These are phyloP conservation scores for Melanogaster broomeanus DNA, from an alignment of 768 basidiomycete species.

Conservation along the genomic window DNA sequence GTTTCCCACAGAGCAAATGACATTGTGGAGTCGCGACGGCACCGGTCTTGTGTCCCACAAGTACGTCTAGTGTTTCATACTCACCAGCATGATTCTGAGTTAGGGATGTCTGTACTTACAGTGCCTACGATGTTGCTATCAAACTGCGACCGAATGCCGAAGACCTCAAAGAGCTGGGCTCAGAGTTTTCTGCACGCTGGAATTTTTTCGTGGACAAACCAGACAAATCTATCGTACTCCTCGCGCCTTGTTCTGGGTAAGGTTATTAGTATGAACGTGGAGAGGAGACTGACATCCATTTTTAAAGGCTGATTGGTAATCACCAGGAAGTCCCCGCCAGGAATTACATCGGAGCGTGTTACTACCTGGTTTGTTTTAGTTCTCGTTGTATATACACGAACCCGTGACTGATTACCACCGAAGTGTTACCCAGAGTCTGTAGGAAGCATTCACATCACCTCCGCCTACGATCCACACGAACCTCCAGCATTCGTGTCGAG, in stretches of 20 bases:
- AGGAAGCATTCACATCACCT: conserved; percentile 50
- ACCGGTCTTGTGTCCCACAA: conserved; percentile 57
- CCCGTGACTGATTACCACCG: not conserved
- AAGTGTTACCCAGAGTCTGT: conserved; percentile 45
- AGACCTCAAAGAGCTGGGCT: conserved; percentile 51
- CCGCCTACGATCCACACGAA: conserved; percentile 41
- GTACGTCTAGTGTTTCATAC: conserved; percentile 33
- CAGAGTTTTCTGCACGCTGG: conserved; percentile 52
- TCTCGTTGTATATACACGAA: not conserved
- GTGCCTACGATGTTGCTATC: conserved; percentile 55
- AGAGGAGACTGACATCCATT: not conserved
- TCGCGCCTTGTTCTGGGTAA: conserved; percentile 46
- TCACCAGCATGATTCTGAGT: not conserved
- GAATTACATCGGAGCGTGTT: conserved; percentile 20
- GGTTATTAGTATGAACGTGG: not conserved
- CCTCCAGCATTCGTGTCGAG: conserved; percentile 46
- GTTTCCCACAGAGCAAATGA: conserved; percentile 28
- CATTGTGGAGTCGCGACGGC: conserved; percentile 39
- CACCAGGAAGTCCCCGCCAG: conserved; percentile 9
- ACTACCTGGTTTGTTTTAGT: conserved; percentile 29
- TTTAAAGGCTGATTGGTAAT: conserved; percentile 10
- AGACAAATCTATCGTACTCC: conserved; percentile 56
- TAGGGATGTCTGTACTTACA: conserved; percentile 17
- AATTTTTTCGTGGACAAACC: conserved; percentile 49
- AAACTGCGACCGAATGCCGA: conserved; percentile 53